Evolutionary conservation across 306 rosid genomes (phyloP), one percentile per base, ranked within the genome.

Genomic region (Cotoneaster glaucophyllus): DNA sequence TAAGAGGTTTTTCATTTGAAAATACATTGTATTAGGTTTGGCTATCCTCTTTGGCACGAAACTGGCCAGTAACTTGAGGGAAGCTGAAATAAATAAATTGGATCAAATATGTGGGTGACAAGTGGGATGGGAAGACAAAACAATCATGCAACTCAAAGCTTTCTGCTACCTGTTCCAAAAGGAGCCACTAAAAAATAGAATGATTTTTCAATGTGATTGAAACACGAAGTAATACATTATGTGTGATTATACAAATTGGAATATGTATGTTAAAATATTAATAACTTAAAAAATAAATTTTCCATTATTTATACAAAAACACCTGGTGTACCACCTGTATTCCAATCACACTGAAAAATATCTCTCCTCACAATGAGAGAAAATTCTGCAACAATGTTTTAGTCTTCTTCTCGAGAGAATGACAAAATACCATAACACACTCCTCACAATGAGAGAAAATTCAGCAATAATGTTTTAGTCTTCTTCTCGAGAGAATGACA

Each of bases 221-320:
- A 34, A 34, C 9, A 34, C 0, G 0, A 0, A 34, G 8, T 6
- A 6, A 34, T 32, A 32, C 0, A 32, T 0, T 0, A 6, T 0
- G 8, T 34, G 2, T 34, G 0, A 34, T 34, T 34, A 1, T 34
- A 34, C 0, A 34, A 1, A 34, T 6, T 34, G 0, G 1, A 6
- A 34, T 34, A 34, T 0, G 8, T 32, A 0, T 6, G 0, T 32
- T 32, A 34, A 34, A 34, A 34, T 6, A 0, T 0, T 6, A 34
- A 34, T 34, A 34, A 34, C 0, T 34, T 34, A 34, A 34, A 34
- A 34, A 34, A 34, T 29, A 34, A 34, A 32, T 0, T 5, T 34
- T 0, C 2, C 2, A 34, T 0, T 34, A 34, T 1, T 1, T 34
- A 34, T 1, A 34, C 0, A 34, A 34, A 34, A 34, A 34, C 1